These are phyloP conservation scores for Strobilomyces dryophilus DNA, from an alignment of 768 basidiomycete genomes.

Conservation along the genomic window DNA sequence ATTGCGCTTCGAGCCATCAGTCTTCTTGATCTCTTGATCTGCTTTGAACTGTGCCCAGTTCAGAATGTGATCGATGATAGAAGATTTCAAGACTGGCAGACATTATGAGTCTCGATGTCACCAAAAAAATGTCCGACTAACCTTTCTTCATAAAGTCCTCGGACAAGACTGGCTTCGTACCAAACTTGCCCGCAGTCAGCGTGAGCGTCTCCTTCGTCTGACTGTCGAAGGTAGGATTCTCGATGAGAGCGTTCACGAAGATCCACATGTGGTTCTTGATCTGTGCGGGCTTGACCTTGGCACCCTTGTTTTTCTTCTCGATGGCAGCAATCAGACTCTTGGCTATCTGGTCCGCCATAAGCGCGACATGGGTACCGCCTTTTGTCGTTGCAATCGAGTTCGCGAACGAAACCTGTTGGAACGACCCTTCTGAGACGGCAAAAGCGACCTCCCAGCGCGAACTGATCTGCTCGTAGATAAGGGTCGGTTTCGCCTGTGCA, in stretches of 20 bases:
- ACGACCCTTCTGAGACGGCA: slow-evolving; percentile 86
- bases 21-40: slow-evolving; percentile 93
- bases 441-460: slow-evolving; percentile 95
- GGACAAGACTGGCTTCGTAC: slow-evolving; percentile 75
- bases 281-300: slow-evolving; percentile 88
- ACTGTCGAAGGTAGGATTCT: slow-evolving; percentile 98
- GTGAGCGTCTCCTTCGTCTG: slow-evolving; percentile 98
- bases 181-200: slow-evolving; percentile 82
- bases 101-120: neutral
- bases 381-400: slow-evolving; percentile 97
- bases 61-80: slow-evolving; percentile 87
- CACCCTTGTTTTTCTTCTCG: slow-evolving; percentile 95
- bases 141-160: slow-evolving; percentile 98
- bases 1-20: slow-evolving; percentile 86
- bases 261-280: slow-evolving; percentile 99
- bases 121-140: slow-evolving; percentile 30
- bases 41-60: slow-evolving; percentile 98
- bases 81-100: slow-evolving; percentile 71
- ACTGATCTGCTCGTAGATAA: slow-evolving; percentile 79
- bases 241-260: slow-evolving; percentile 92
- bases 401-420: slow-evolving; percentile 95
- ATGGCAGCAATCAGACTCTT: slow-evolving; percentile 80
- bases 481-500: slow-evolving; percentile 65
- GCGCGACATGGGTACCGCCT: slow-evolving; percentile 89
- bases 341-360: slow-evolving; percentile 84